phyloP scores from a whole-genome alignment of 768 basidiomycete species.

The Amanita subjunquillea region DNA sequence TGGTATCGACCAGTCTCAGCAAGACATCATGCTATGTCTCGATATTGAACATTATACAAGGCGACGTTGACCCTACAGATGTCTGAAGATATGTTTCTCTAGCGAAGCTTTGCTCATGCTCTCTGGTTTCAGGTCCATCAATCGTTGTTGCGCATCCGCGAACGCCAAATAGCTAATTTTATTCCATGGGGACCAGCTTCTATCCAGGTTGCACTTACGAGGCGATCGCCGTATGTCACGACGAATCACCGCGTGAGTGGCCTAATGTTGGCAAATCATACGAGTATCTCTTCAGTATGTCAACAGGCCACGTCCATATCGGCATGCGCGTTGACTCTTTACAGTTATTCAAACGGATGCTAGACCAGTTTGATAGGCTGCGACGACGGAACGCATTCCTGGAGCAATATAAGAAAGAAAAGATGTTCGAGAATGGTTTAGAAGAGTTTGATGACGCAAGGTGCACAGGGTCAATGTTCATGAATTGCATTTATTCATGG shows the following conservation, averaged over 20 bases:
- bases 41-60: conserved; percentile 96
- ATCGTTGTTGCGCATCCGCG: conserved; percentile 91
- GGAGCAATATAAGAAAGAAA: conserved; percentile 96
- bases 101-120: conserved; percentile 1
- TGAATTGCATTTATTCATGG: neutral
- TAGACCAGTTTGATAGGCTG: conserved; percentile 89
- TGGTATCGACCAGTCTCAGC: conserved; percentile 91
- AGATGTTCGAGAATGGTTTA: conserved; percentile 85
- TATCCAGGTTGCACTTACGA: conserved; percentile 93
- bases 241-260: conserved; percentile 94
- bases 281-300: conserved; percentile 86
- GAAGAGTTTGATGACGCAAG: conserved; percentile 98
- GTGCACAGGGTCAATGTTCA: conserved; percentile 26
- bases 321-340: neutral
- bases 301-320: neutral
- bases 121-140: conserved; percentile 70
- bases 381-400: conserved; percentile 87
- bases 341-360: conserved; percentile 90
- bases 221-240: conserved; percentile 79
- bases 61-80: conserved; percentile 96
- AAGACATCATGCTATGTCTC: conserved; percentile 95
- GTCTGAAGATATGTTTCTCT: conserved; percentile 30
- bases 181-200: conserved; percentile 99
- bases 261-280: conserved; percentile 98
- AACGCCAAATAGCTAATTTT: conserved; percentile 93